A percentile compares a stretch with the other conserved stretches of the same genome.
Conservation (phyloP, 768 basidiomycete species). For the Amanita pallidorosea region DNA sequence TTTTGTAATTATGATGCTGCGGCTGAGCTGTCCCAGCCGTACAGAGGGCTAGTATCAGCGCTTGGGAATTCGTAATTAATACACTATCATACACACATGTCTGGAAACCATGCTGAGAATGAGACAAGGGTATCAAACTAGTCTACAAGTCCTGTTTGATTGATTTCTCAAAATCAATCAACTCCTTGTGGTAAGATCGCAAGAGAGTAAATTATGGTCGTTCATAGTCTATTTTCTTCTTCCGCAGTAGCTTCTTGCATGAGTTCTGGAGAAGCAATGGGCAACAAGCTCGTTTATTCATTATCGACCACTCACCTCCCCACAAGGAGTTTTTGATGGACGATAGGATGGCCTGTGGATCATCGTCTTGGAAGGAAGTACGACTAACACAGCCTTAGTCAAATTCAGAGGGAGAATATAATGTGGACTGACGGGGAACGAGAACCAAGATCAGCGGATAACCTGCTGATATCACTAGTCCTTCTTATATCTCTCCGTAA, state of each 20-base stretch:
- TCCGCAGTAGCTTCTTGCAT: slow-evolving; percentile 20
- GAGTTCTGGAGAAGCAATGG: slow-evolving; percentile 12
- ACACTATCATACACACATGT: too few relatives aligned
- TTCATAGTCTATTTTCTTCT: slow-evolving; percentile 11
- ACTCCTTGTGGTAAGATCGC: neutral
- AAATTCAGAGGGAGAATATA: neutral
- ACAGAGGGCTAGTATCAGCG: neutral
- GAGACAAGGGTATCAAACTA: neutral
- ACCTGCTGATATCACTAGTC: slow-evolving; percentile 48
- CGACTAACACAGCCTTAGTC: slow-evolving; percentile 16
- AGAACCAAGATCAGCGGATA: slow-evolving; percentile 39
- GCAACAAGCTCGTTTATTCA: slow-evolving; percentile 1
- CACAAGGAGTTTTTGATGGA: slow-evolving; percentile 61
- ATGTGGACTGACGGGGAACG: slow-evolving; percentile 34
- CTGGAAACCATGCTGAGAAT: neutral
- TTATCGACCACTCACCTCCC: slow-evolving; percentile 41
- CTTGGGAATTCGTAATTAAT: too few relatives aligned
- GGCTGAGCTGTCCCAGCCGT: neutral
- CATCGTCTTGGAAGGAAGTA: slow-evolving; percentile 29
- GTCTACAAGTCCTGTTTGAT: neutral
- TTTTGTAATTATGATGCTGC: neutral
- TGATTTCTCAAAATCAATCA: neutral
- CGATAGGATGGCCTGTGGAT: slow-evolving; percentile 38
- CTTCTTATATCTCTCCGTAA: slow-evolving; percentile 47
- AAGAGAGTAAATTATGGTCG: neutral